These are phyloP conservation scores for Albatrellus ellisii DNA, from an alignment of 768 basidiomycete genomes.

Conservation along the genomic window DNA sequence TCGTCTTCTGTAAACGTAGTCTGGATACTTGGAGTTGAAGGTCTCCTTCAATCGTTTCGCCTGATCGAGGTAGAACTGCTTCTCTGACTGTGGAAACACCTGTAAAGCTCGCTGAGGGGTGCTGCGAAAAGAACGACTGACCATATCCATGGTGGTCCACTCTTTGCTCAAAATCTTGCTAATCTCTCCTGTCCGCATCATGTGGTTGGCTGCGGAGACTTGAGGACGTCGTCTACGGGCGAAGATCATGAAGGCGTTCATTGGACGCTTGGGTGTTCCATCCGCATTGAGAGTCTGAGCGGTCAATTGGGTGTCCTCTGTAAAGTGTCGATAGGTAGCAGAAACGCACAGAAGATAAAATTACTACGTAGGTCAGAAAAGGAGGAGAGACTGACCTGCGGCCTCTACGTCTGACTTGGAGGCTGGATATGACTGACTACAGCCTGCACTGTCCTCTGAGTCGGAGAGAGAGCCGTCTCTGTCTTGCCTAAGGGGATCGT, in stretches of 20 bases:
- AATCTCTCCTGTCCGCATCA: slow-evolving; percentile 84
- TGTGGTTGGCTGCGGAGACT: slow-evolving; percentile 76
- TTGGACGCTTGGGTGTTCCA: slow-evolving; percentile 80
- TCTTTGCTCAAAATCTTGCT: slow-evolving; percentile 80
- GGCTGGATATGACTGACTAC: slow-evolving; percentile 3
- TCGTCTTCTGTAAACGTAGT: slow-evolving; percentile 80
- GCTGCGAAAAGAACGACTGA: slow-evolving; percentile 21
- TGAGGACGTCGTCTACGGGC: slow-evolving; percentile 72
- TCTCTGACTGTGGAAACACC: slow-evolving; percentile 40
- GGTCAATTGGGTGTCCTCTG: slow-evolving; percentile 30
- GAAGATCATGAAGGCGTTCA: slow-evolving; percentile 95
- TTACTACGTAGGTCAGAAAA: not conserved
- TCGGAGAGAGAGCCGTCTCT: slow-evolving; percentile 7
- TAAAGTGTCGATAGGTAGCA: too few species aligned
- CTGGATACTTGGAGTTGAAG: slow-evolving; percentile 78
- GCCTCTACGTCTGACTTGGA: slow-evolving; percentile 7
- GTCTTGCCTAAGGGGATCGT: slow-evolving; percentile 2
- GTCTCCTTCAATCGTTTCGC: slow-evolving; percentile 77
- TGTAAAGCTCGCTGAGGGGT: slow-evolving; percentile 3
- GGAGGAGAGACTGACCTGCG: slow-evolving; percentile 3
- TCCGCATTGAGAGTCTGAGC: slow-evolving; percentile 76
- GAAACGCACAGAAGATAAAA: slow-evolving; percentile 1
- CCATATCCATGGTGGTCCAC: slow-evolving; percentile 72
- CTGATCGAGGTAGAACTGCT: slow-evolving; percentile 81
- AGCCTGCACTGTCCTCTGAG: slow-evolving; percentile 10